Evolutionary conservation across 2,329 filamentous ascomycete genomes (phyloP), one percentile per base, ranked within the genome.

Genomic region (Monilinia polystroma): DNA sequence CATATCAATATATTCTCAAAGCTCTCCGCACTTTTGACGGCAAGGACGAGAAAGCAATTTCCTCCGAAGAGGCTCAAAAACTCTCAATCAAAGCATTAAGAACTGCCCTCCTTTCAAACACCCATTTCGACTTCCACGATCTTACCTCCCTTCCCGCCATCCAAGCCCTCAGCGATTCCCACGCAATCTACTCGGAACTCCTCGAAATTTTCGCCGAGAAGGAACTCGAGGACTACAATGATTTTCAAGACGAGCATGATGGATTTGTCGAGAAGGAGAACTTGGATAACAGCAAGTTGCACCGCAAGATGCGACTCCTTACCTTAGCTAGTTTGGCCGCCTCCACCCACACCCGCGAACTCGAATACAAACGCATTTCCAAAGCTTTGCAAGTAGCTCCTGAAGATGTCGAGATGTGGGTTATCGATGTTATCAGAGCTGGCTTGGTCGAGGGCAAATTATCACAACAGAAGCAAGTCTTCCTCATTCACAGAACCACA

Each of bases 381-480:
- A 90, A 90, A 77, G 90, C 92, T 7, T 87, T 99, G 57, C 90
- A 95, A 79, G 88, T 99, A 66, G 88, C 92, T 56, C 77, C 81
- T 57, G 88, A 91, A 71, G 92, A 98, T 70, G 92, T 98, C 53
- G 95, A 99, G 84, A 90, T 94, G 85, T 99, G 95, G 95, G 92
- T 96, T 72, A 99, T 99, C 76, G 95, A 99, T 78, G 93, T 96
- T 73, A 97, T 99, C 80, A 92, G 95, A 73, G 92, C 93, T 58
- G 93, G 93, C 45, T 87, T 99, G 49, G 92, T 99, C 63, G 95
- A 99, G 83, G 95, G 95, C 77, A 96, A 96, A 81, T 87, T 99
- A 73, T 95, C 91, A 68, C 95, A 99, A 82, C 86, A 94, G 78
- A 93, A 92, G 78, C 87, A 92, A 78, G 91, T 94, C 70, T 98